phyloP scores from a whole-genome alignment of 345 rosid genomes.

The Gynandropsis gynandra region DNA sequence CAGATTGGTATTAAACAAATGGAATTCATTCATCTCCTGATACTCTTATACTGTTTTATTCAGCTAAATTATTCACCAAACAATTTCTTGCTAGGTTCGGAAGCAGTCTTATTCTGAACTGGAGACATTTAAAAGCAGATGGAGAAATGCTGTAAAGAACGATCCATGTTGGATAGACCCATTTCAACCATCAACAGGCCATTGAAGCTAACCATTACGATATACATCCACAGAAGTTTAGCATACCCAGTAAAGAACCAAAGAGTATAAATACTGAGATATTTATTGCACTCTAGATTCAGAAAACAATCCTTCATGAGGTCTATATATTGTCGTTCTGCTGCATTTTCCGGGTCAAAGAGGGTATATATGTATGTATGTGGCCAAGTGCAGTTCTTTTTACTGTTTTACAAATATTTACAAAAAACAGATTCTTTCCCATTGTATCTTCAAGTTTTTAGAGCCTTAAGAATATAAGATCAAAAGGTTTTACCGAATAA shows the following conservation, averaged over 20 bases:
- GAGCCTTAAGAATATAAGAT: slow-evolving; percentile 11
- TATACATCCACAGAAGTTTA: no score
- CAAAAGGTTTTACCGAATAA: slow-evolving; percentile 4
- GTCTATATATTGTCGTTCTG: no score
- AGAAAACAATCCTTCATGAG: no score
- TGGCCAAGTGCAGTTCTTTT: no score
- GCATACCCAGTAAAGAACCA: no score
- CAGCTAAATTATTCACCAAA: slow-evolving; percentile 9
- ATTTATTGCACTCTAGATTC: no score
- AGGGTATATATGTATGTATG: no score
- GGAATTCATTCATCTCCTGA: neutral
- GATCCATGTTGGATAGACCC: slow-evolving; percentile 63
- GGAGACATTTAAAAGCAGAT: slow-evolving; percentile 54
- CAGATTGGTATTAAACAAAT: neutral
- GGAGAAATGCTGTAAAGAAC: slow-evolving; percentile 53
- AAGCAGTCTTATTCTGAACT: slow-evolving; percentile 38
- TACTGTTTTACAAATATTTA: no score
- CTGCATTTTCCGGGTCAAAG: no score
- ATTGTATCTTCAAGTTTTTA: neutral
- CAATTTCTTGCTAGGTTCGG: slow-evolving; percentile 34
- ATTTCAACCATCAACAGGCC: slow-evolving; percentile 10
- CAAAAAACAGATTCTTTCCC: no score
- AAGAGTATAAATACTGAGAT: no score
- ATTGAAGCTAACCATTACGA: no score
- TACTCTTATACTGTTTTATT: neutral